Conservation (phyloP, 192 early-diverging fungal genomes). For the Coemansia sp. region DNA sequence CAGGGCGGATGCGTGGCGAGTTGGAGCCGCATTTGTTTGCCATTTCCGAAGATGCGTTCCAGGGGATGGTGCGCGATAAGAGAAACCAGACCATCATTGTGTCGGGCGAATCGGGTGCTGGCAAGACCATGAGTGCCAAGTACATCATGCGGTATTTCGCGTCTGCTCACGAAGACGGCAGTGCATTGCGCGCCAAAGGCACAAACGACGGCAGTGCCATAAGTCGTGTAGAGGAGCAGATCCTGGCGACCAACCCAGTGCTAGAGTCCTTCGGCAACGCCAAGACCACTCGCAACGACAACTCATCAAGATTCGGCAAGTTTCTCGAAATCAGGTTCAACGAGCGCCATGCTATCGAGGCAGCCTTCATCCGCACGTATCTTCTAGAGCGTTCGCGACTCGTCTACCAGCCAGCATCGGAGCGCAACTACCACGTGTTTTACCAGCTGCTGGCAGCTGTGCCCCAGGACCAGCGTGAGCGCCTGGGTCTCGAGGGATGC, state of each 20-base stretch:
- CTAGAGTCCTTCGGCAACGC: slow-evolving; percentile 99
- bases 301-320: slow-evolving; percentile 97
- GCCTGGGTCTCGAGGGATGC: slow-evolving; percentile 18
- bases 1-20: slow-evolving; percentile 89
- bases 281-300: slow-evolving; percentile 99
- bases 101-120: slow-evolving; percentile 96
- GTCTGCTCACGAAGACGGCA: slow-evolving; percentile 65
- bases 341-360: slow-evolving; percentile 80
- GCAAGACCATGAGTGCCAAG: slow-evolving; percentile 95
- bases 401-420: slow-evolving; percentile 88
- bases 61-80: slow-evolving; percentile 89
- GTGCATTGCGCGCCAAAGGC: slow-evolving; percentile 21
- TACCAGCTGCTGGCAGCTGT: slow-evolving; percentile 96
- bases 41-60: slow-evolving; percentile 97
- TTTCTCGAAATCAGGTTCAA: slow-evolving; percentile 97
- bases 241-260: slow-evolving; percentile 95
- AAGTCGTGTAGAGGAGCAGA: slow-evolving; percentile 72
- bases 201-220: slow-evolving; percentile 22
- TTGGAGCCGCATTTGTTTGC: slow-evolving; percentile 98
- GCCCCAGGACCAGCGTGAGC: slow-evolving; percentile 60
- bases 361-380: slow-evolving; percentile 94
- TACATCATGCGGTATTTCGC: slow-evolving; percentile 99
- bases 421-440: slow-evolving; percentile 99
- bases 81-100: slow-evolving; percentile 98
- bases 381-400: slow-evolving; percentile 94